Conservation (phyloP, 192 early-diverging fungal species). For the Kickxella alabastrina region DNA sequence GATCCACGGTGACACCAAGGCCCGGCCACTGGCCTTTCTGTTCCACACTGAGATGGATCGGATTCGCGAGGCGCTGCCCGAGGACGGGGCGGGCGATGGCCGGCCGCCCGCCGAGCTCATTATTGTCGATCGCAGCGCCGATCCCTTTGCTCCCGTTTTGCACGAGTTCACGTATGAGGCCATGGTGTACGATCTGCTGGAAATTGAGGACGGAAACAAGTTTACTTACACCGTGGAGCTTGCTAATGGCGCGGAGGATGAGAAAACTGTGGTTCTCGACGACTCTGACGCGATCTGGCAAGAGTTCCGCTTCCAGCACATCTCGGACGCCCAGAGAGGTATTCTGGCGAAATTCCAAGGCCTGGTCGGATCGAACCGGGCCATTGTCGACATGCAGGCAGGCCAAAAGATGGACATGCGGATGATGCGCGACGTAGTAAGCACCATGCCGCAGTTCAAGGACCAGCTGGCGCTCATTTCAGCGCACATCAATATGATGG, state of each 20-base stretch:
- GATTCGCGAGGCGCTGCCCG: slow-evolving; percentile 61
- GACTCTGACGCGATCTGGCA: slow-evolving; percentile 53
- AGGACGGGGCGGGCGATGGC: slow-evolving; percentile 45
- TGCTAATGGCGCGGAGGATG: slow-evolving; percentile 35
- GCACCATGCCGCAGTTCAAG: slow-evolving; percentile 50
- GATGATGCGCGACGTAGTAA: slow-evolving; percentile 48
- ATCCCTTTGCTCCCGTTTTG: slow-evolving; percentile 83
- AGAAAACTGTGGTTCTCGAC: slow-evolving; percentile 40
- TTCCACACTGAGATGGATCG: slow-evolving; percentile 85
- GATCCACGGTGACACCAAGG: slow-evolving; percentile 59
- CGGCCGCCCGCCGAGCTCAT: slow-evolving; percentile 72
- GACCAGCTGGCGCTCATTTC: slow-evolving; percentile 46
- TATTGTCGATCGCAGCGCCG: slow-evolving; percentile 87
- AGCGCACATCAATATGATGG: slow-evolving; percentile 53
- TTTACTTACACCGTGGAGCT: slow-evolving; percentile 41
- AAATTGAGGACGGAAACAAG: slow-evolving; percentile 49
- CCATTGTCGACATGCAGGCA: slow-evolving; percentile 37
- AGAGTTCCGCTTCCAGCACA: slow-evolving; percentile 54
- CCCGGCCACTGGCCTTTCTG: slow-evolving; percentile 73
- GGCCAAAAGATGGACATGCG: slow-evolving; percentile 34
- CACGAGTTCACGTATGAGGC: slow-evolving; percentile 99
- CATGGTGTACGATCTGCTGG: slow-evolving; percentile 90
- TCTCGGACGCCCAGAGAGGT: slow-evolving; percentile 51
- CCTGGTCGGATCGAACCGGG: slow-evolving; percentile 43
- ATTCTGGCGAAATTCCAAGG: slow-evolving; percentile 43